Base-by-base conservation (phyloP, 768 basidiomycete genomes). In the Amyloporia xantha region DNA sequence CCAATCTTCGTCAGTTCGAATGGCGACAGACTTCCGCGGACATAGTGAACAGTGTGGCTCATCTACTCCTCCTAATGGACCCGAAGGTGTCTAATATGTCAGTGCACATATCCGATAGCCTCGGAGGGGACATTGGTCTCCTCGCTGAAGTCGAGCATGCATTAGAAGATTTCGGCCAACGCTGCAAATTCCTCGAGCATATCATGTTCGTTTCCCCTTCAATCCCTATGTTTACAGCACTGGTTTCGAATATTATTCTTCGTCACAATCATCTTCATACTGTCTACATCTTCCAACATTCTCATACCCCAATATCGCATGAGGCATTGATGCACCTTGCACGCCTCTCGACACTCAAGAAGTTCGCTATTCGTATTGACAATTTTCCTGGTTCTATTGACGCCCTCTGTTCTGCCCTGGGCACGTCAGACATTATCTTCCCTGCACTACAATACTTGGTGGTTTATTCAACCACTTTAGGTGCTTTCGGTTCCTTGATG, bases 1-100 rank as follows among this genome's bases (percentile, higher is more conserved):
- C 50, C 7, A 52, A 52, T 36, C 48, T 55, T 5, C 38, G 48
- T 17, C 41, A 36, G 6, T 44, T 55, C n/a, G 36, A 47, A 19
- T 55, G 54, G 54, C 7, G 28, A 5, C 24, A 15, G 7, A 10
- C 6, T 2, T 2, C 11, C 12, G 12, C 1, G 15, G 15, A 40
- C 26, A 27, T 40, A n/a, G 20, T 28, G n/a, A 13, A 47, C 25
- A 39, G 44, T 7, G n/a, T 52, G 20, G 44, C 47, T 5, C 39
- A 44, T 2, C 36, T 55, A 17, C 44, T 37, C 4, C 47, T 55
- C 27, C 12, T 50, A 33, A 30, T 52, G 19, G 39, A 37, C 25
- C 54, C 54, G 0, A 36, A 38, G 15, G 48, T 55, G 17, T 27
- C 44, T 1, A 36, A 25, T 5, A 38, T 55, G 40, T 17, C 40